phyloP scores from a whole-genome alignment of 176 grass and related monocot genomes.

The Juncus inflexus region DNA sequence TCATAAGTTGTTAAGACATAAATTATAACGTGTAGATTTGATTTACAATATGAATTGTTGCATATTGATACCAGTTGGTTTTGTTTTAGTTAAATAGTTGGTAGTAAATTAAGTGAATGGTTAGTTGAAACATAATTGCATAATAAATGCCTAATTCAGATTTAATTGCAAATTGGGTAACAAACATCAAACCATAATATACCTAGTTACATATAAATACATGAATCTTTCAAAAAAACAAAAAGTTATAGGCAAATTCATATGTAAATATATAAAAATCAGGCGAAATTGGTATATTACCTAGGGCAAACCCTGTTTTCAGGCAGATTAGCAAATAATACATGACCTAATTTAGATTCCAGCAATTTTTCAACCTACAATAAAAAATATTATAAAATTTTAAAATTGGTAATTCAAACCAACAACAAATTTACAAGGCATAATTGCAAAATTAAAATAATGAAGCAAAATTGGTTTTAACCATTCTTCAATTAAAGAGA shows the following conservation, averaged over 20 bases:
- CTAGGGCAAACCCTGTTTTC: constrained; percentile 73
- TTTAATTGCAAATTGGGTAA: too few relatives aligned
- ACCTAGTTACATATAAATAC: too few relatives aligned
- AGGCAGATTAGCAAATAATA: constrained; percentile 65
- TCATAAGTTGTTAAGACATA: not conserved
- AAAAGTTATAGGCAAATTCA: too few relatives aligned
- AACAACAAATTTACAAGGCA: not conserved
- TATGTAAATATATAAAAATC: too few relatives aligned
- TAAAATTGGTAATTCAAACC: not conserved
- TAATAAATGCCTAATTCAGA: too few relatives aligned
- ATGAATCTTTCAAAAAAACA: too few relatives aligned
- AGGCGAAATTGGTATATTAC: constrained; percentile 28
- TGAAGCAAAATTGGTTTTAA: not conserved
- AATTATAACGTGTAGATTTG: not conserved
- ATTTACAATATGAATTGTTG: not conserved
- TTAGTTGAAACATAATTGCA: too few relatives aligned
- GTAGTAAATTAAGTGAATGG: not conserved
- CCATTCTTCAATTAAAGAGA: too few relatives aligned
- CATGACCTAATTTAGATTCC: constrained; percentile 67
- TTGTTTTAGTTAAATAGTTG: not conserved
- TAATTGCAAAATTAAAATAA: not conserved
- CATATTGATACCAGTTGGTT: not conserved
- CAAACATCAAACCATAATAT: too few relatives aligned
- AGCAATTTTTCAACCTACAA: constrained; percentile 89
- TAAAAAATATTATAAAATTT: constrained; percentile 11